Conservation (phyloP, 1,139 yeast genomes). For the Meyerozyma smithsonii region DNA sequence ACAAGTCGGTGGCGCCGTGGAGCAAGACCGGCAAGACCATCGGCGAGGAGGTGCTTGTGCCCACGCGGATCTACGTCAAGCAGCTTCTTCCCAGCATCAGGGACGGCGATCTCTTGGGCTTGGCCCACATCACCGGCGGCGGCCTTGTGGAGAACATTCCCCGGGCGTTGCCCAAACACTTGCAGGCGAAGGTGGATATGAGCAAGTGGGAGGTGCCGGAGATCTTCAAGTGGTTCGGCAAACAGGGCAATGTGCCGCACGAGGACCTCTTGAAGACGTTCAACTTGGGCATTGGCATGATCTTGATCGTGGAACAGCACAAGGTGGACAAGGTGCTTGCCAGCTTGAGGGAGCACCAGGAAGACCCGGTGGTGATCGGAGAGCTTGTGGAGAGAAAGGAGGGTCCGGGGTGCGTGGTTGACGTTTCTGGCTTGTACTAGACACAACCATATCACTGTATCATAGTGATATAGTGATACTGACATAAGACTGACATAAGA, state of each 20-base stretch:
- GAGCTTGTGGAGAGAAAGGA: constrained; percentile 51
- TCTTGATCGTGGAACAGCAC: constrained; percentile 65
- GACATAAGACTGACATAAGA: no score
- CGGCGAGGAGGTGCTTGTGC: constrained; percentile 82
- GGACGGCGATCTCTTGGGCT: constrained; percentile 68
- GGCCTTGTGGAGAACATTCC: constrained; percentile 96
- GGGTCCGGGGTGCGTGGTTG: constrained; percentile 66
- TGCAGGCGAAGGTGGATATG: constrained; percentile 80
- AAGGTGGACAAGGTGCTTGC: constrained; percentile 56
- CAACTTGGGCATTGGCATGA: constrained; percentile 98
- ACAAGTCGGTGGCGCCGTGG: constrained; percentile 86
- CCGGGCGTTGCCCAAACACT: constrained; percentile 77
- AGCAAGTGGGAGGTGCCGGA: constrained; percentile 77
- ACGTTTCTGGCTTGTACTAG: constrained; percentile 57
- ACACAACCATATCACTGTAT: no score
- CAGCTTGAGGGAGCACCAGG: constrained; percentile 60
- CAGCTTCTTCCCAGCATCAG: constrained; percentile 74
- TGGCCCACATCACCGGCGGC: constrained; percentile 98
- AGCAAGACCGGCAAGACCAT: constrained; percentile 57
- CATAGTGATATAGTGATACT: no score
- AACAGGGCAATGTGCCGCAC: constrained; percentile 84
- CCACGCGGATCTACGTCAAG: constrained; percentile 93
- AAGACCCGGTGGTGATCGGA: constrained; percentile 79
- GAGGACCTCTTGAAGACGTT: constrained; percentile 84
- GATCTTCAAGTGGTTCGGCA: constrained; percentile 92